Evolutionary conservation across 257 asterid species (phyloP), one percentile per base, ranked within the genome.

Genomic region (Coffea canephora): DNA sequence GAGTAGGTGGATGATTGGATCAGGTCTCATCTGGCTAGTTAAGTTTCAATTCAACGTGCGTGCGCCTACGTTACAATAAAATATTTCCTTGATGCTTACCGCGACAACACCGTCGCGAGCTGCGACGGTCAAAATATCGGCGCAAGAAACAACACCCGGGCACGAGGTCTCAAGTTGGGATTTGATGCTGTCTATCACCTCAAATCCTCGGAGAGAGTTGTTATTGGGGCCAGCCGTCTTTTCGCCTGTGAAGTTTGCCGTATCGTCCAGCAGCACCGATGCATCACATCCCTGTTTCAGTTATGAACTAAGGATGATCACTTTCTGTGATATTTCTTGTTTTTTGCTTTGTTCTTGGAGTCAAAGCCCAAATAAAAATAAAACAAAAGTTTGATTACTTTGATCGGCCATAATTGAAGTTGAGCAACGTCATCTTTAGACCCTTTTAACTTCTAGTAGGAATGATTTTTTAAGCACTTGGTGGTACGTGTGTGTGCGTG

Each of bases 211-310:
- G 72, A 93, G 15, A 0, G 97, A 93, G 71, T 91, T 90, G n/a
- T 12, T 84, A 78, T 91, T 93, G 0, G 97, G 95, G 16, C 62
- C 88, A 0, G 97, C 97, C 0, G 82, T 84, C 79, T 93, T 74
- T 59, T 93, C 97, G 15, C 97, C 97, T 0, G 97, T 90, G 69
- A 91, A 89, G 66, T 31, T 89, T 5, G 93, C 64, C 6, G 90
- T 89, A 86, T 93, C 94, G 43, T 88, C 95, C 39, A 93, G 87
- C 73, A 93, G 68, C 71, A 93, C 90, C 0, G 97, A 93, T 25
- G 89, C 97, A 45, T 93, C 97, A 77, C 97, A 93, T 1, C 97
- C 97, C 97, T 92, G 87, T 67, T 34, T 69, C n/a, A 16, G 64
- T 55, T 55, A 55, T 18, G 5, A 55, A 18, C 2, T 55, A 16